phyloP scores from a whole-genome alignment of 805 yeast species.

The Schwanniomyces pseudopolymorphus region DNA sequence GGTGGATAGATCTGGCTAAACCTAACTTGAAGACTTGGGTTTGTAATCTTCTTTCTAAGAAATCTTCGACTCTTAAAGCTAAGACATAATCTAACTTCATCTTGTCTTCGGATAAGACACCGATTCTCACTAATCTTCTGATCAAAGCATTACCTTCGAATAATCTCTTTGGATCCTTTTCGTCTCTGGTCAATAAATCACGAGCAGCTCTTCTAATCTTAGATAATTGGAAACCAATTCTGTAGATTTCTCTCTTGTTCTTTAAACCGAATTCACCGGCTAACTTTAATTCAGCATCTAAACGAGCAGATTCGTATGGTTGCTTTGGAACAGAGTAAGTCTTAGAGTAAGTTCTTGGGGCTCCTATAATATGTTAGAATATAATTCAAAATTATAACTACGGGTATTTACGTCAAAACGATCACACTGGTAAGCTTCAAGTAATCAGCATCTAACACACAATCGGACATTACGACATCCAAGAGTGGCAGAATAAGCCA shows the following conservation, averaged over 20 bases:
- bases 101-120: slow-evolving; percentile 98
- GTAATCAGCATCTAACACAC: not conserved
- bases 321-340: slow-evolving; percentile 99
- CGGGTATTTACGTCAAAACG: not conserved
- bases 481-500: not conserved
- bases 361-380: slow-evolving; percentile 56
- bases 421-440: not conserved
- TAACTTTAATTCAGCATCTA: slow-evolving; percentile 98
- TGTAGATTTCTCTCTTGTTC: slow-evolving; percentile 99
- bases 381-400: not conserved
- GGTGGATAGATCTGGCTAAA: slow-evolving; percentile 99
- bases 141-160: slow-evolving; percentile 99
- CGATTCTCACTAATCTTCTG: slow-evolving; percentile 98
- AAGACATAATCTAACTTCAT: slow-evolving; percentile 99
- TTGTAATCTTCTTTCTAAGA: slow-evolving; percentile 99
- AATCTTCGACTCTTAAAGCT: slow-evolving; percentile 97
- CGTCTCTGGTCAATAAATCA: slow-evolving; percentile 99
- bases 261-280: slow-evolving; percentile 99
- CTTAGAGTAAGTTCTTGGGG: slow-evolving; percentile 99
- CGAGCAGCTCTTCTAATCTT: slow-evolving; percentile 99
- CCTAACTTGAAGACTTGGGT: slow-evolving; percentile 99
- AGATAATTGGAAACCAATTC: slow-evolving; percentile 98
- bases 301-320: slow-evolving; percentile 99
- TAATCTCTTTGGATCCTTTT: slow-evolving; percentile 99
- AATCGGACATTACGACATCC: not conserved